Percentiles rank a stretch among this genome's conserved stretches.
phyloP scores from a whole-genome alignment of 2,329 filamentous ascomycete genomes.

The Didymellaceae sp. region DNA sequence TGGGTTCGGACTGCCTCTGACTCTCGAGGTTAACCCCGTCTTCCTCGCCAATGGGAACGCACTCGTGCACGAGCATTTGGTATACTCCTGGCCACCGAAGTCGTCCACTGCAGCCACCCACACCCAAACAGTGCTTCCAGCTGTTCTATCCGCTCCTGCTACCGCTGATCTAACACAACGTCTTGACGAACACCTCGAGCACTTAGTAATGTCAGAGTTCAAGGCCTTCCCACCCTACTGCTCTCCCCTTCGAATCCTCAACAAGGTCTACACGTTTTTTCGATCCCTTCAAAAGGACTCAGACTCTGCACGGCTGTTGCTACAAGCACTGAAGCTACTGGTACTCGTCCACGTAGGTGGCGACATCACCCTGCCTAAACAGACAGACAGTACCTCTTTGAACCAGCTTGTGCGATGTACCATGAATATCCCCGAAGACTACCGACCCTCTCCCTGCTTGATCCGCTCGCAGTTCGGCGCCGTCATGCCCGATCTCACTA shows the following conservation, averaged over 20 bases:
- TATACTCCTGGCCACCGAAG: constrained; percentile 47
- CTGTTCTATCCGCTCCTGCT: constrained; percentile 34
- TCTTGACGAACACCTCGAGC: constrained; percentile 41
- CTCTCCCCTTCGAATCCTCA: constrained; percentile 42
- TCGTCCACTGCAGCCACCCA: constrained; percentile 22
- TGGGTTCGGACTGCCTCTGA: constrained; percentile 42
- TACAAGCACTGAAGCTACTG: constrained; percentile 47
- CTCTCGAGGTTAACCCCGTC: constrained; percentile 36
- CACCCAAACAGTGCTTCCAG: constrained; percentile 45
- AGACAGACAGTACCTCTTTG: constrained; percentile 21
- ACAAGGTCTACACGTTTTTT: constrained; percentile 45
- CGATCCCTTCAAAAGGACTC: constrained; percentile 26
- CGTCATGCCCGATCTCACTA: constrained; percentile 44
- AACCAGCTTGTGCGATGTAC: constrained; percentile 28
- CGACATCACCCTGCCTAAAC: constrained; percentile 41
- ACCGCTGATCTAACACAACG: constrained; percentile 25
- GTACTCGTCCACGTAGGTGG: constrained; percentile 50
- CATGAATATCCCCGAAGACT: constrained; percentile 21
- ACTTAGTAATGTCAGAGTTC: constrained; percentile 44
- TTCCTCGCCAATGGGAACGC: constrained; percentile 23
- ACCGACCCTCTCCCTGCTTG: constrained; percentile 46
- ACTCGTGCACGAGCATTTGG: constrained; percentile 43
- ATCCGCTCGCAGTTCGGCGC: constrained; percentile 49
- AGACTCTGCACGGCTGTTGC: constrained; percentile 32
- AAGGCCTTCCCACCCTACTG: constrained; percentile 43